Evolutionary conservation across 2,329 filamentous ascomycete genomes (phyloP), one percentile per base, ranked within the genome.

Genomic region (Torrubiella hemipterigena): DNA sequence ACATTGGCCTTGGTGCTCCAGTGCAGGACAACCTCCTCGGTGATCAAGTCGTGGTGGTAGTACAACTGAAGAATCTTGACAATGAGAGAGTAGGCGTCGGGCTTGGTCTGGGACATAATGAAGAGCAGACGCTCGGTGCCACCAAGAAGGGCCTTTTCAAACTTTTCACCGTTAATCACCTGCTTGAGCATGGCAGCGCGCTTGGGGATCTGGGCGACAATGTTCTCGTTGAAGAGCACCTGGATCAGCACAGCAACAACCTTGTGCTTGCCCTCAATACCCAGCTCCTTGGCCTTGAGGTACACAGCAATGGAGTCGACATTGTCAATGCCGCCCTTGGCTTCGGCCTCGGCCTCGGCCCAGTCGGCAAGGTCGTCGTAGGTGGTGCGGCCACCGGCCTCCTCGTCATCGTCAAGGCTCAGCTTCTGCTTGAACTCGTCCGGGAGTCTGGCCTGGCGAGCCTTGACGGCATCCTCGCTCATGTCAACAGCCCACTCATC

Each of bases 1-100:
- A 93, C 95, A 74, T 85, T 94, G 37, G 89, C 86, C 70, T 91
- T 94, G 52, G 73, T 71, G 42, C 87, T 89, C 89, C 91, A 98
- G 46, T 80, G 79, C 59, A 79, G 82, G 52, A 93, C 75, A 12
- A 86, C 74, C 41, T 94, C 87, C 65, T 98, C 91, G 31, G 71
- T 77, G 47, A 94, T 65, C 33, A 98, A 70, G 45, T 98, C 91
- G 49, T 85, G 70, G 60, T 95, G 75, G 61, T 96, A 98, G 63
- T 89, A 81, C 48, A 81, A 72, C 56, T 93, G 74, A 41, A 98
- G 70, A 47, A 98, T 82, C 57, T 84, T 85, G 42, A 86, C 81
- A 39, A 96, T 70, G 52, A 83, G 63, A 63, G 51, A 74, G 56
- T 56, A 74, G 48, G 95, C 71, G 27, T 89, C 78, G 1, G 87